Evolutionary conservation across 169 alveolate species (phyloP).

Genomic region (Cyclospora cayetanensis): DNA sequence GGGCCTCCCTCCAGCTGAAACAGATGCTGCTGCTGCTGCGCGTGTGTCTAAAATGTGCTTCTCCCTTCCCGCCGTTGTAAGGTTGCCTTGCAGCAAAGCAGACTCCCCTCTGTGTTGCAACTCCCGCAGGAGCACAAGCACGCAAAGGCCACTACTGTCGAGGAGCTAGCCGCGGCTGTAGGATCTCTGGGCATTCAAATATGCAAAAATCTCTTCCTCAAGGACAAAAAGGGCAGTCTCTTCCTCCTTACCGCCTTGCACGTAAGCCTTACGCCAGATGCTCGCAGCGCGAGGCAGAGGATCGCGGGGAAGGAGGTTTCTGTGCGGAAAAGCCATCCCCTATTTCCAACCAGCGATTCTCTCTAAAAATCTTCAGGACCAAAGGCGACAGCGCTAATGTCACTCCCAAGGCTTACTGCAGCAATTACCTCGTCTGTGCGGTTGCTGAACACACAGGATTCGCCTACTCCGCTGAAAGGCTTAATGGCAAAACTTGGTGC

Average conservation of each 20-base stretch:
- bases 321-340: background rate
- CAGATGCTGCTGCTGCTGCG: conserved; percentile 4
- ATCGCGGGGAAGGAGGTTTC: background rate
- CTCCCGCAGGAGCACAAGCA: conserved; percentile 72
- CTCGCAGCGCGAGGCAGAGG: background rate
- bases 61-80: background rate
- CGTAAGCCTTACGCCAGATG: background rate
- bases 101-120: background rate
- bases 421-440: background rate
- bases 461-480: conserved; percentile 76
- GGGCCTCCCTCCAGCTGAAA: too few species aligned
- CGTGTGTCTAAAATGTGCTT: background rate
- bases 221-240: conserved; percentile 78
- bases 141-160: conserved; percentile 66
- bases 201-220: conserved; percentile 75
- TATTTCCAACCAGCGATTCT: background rate
- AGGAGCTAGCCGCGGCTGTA: conserved; percentile 71
- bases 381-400: background rate
- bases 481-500: conserved; percentile 78
- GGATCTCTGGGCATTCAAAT: conserved; percentile 60
- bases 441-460: conserved; percentile 58
- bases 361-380: background rate
- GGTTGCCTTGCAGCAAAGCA: background rate
- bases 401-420: background rate
- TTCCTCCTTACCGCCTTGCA: conserved; percentile 73